Evolutionary conservation across 371 early-diverging fungal genomes (phyloP).

Genomic region (Umbelopsis sp.): DNA sequence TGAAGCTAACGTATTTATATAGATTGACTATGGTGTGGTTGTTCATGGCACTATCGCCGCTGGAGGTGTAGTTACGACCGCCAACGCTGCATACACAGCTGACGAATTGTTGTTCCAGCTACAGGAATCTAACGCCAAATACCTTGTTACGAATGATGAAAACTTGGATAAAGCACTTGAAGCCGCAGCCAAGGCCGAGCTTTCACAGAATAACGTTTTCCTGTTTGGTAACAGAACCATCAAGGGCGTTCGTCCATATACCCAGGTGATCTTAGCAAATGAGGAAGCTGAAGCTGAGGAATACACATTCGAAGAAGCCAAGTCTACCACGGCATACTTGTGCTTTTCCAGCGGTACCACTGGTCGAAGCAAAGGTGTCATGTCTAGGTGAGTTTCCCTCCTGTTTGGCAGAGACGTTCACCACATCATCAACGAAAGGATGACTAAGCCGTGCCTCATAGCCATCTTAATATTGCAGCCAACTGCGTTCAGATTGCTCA

Average conservation of each 20-base stretch:
- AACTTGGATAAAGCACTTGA: constrained; percentile 54
- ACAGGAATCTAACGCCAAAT: constrained; percentile 64
- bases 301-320: constrained; percentile 30
- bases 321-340: constrained; percentile 60
- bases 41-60: constrained; percentile 43
- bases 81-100: constrained; percentile 77
- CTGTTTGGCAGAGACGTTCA: no score
- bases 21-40: constrained; percentile 48
- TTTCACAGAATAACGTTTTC: constrained; percentile 55
- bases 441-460: neutral
- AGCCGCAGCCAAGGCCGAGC: constrained; percentile 62
- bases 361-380: constrained; percentile 77
- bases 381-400: constrained; percentile 57
- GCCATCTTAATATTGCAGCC: constrained; percentile 75
- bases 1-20: neutral
- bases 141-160: constrained; percentile 56
- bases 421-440: no score
- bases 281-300: constrained; percentile 28
- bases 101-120: constrained; percentile 79
- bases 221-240: constrained; percentile 57
- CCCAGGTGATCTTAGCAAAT: constrained; percentile 22
- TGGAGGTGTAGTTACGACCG: constrained; percentile 71
- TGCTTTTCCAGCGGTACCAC: constrained; percentile 88
- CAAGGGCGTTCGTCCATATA: constrained; percentile 43
- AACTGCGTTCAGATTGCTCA: constrained; percentile 64